Evolutionary conservation across 192 early-diverging fungal genomes (phyloP), one percentile per base, ranked within the genome.

Genomic region (Anaeromyces robustus): DNA sequence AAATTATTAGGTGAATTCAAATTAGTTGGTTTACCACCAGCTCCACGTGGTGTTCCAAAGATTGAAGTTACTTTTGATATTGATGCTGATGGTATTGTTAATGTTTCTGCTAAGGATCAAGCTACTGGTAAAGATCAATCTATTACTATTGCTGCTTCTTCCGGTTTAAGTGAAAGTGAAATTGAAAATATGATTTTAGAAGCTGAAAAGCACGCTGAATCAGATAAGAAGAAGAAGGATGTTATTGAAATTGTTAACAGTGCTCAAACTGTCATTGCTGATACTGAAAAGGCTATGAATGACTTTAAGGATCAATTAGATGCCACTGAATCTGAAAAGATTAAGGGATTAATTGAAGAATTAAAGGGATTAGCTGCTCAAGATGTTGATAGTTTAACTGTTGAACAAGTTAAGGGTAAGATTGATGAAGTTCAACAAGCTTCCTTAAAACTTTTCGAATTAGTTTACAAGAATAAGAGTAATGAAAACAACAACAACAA

Each of bases 41-140:
- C 96, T n/a, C 95, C 96, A 80, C 95, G 96, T 88, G 97, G 97
- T 83, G 89, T 95, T 78, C 96, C 97, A 43, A 96, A 99, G 90
- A 94, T 99, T 82, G 96, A 98, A 85, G 97, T 99, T 78, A 94
- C 96, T 59, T 99, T 99, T 81, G 96, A 99, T 85, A 98, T 99
- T 87, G 96, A 99, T 86, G 97, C 97, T 29, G 96, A 99, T 85
- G 97, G 97, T 89, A 99, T 99, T 84, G 94, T 99, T 84, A 98
- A 97, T 85, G 96, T 99, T 68, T 87, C 89, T 77, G 97, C 97
- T 85, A 93, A 93, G 92, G 97, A 99, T 90, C 95, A 97, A 89
- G 94, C 94, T 81, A 97, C 96, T 83, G 92, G 93, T 87, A 93
- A 93, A 81, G 96, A 99, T 88, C 95, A 97, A 87, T 94, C 95